Conservation (phyloP, 1,284 basidiomycete genomes). For the Schizopora paradoxa region DNA sequence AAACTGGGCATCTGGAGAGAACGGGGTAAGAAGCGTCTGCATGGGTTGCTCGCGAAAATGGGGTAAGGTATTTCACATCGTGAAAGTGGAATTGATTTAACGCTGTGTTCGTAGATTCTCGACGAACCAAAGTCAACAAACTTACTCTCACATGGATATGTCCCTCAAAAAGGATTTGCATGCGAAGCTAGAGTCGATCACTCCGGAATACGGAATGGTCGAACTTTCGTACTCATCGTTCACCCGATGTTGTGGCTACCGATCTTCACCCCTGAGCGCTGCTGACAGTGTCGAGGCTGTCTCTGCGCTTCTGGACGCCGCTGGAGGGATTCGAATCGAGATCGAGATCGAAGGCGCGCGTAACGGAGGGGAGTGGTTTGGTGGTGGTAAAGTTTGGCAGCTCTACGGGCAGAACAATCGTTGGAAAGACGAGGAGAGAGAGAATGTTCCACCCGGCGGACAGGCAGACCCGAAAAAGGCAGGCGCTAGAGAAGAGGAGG, state of each 20-base stretch:
- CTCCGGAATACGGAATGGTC: slow-evolving; percentile 95
- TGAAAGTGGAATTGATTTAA: neutral
- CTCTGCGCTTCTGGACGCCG: slow-evolving; percentile 84
- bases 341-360: slow-evolving; percentile 80
- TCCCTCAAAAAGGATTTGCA: slow-evolving; percentile 84
- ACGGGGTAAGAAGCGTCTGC: slow-evolving; percentile 81
- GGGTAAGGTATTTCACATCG: slow-evolving; percentile 55
- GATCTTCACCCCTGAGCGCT: slow-evolving; percentile 81
- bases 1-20: slow-evolving; percentile 98
- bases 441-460: slow-evolving; percentile 37
- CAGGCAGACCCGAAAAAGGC: slow-evolving; percentile 22
- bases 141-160: slow-evolving; percentile 94
- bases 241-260: slow-evolving; percentile 86
- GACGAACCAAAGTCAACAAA: slow-evolving; percentile 88
- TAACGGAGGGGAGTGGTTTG: slow-evolving; percentile 90
- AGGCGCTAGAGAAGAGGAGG: slow-evolving; percentile 31
- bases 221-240: slow-evolving; percentile 94
- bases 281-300: slow-evolving; percentile 92
- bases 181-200: slow-evolving; percentile 81
- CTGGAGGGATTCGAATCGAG: slow-evolving; percentile 84
- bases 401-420: slow-evolving; percentile 40
- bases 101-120: slow-evolving; percentile 62
- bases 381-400: slow-evolving; percentile 69
- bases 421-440: slow-evolving; percentile 41
- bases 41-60: slow-evolving; percentile 96